Conservation (phyloP, 2,329 filamentous ascomycete genomes). For the Verticillium dahliae region DNA sequence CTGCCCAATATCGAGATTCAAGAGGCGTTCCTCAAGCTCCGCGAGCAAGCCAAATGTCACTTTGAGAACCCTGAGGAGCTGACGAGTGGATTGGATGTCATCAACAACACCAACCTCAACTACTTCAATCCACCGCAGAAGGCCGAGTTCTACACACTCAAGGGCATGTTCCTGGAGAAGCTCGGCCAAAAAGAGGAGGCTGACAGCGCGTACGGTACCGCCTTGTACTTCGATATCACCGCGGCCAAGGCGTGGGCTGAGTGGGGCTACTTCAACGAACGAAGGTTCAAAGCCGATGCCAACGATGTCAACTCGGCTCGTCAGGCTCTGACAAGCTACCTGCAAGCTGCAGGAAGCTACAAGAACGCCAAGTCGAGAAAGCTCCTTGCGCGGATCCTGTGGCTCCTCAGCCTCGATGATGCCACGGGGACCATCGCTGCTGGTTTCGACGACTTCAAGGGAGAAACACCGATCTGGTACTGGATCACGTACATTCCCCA, state of each 20-base stretch:
- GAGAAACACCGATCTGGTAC: constrained; percentile 96
- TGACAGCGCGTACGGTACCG: constrained; percentile 89
- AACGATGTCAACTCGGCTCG: constrained; percentile 75
- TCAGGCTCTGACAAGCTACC: constrained; percentile 90
- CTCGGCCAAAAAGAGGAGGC: constrained; percentile 85
- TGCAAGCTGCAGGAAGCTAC: constrained; percentile 92
- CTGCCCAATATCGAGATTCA: constrained; percentile 99
- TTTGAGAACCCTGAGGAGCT: constrained; percentile 94
- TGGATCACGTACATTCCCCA: constrained; percentile 99
- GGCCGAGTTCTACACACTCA: constrained; percentile 97
- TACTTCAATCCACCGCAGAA: constrained; percentile 97
- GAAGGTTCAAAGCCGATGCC: constrained; percentile 88
- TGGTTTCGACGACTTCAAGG: constrained; percentile 94
- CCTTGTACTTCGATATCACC: constrained; percentile 90
- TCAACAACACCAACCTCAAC: constrained; percentile 98
- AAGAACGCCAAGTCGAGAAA: constrained; percentile 97
- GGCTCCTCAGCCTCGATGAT: constrained; percentile 92
- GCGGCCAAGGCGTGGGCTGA: constrained; percentile 97
- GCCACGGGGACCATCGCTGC: constrained; percentile 73
- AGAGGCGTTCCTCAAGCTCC: constrained; percentile 93
- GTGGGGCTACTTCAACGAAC: constrained; percentile 97
- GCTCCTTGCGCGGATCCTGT: constrained; percentile 84
- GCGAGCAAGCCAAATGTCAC: constrained; percentile 98
- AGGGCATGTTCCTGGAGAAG: constrained; percentile 98
- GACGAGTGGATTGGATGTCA: constrained; percentile 89